Percentiles rank a stretch among this genome's conserved stretches.
Conservation (phyloP, 306 rosid species). For the Dalbergia oliveri region DNA sequence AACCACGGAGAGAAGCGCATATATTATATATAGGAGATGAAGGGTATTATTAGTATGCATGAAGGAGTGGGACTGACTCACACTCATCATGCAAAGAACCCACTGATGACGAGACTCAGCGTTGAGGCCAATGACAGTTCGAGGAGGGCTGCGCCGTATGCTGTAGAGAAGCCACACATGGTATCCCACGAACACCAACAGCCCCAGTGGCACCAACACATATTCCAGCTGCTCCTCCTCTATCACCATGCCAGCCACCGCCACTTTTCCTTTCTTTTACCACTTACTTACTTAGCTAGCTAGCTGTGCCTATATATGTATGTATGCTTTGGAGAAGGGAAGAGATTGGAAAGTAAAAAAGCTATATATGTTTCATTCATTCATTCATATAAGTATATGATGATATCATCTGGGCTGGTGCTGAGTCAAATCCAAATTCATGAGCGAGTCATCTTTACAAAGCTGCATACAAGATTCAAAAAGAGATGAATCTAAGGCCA, state of each 20-base stretch:
- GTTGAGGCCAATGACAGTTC: conserved; percentile 83
- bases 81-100: conserved; percentile 78
- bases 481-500: too few species aligned
- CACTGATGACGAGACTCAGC: conserved; percentile 82
- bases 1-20: neutral
- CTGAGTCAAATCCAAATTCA: neutral
- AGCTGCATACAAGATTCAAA: too few species aligned
- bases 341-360: too few species aligned
- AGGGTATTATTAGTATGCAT: too few species aligned
- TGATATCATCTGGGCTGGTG: neutral
- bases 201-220: conserved; percentile 74
- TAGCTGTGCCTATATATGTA: too few species aligned
- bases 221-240: conserved; percentile 56
- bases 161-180: conserved; percentile 70
- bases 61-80: conserved; percentile 42
- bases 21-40: neutral
- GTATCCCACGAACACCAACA: conserved; percentile 60
- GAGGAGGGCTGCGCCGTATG: conserved; percentile 54
- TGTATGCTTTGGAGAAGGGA: too few species aligned
- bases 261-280: neutral
- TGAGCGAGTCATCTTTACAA: neutral
- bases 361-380: neutral
- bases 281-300: neutral
- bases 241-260: conserved; percentile 37
- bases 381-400: neutral